A percentile compares a stretch with the other conserved stretches of the same genome.
Evolutionary conservation across 2,329 filamentous ascomycete species (phyloP).

Genomic region (Diplocarpon rosae): DNA sequence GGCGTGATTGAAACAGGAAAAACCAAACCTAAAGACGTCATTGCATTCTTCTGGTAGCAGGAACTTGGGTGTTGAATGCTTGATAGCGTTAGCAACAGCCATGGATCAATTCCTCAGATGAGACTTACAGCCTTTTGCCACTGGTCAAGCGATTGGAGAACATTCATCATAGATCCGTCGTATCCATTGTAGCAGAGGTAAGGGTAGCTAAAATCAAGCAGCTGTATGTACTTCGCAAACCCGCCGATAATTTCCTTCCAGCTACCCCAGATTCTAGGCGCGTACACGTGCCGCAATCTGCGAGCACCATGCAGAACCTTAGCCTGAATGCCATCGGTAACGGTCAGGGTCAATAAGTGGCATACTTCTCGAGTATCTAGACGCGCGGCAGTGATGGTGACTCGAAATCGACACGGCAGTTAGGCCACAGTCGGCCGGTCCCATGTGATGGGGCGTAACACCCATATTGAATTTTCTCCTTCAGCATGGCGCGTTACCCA

Average conservation of each 20-base stretch:
- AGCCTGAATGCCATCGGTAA: constrained; percentile 7
- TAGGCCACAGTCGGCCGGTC: no score
- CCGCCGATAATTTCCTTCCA: neutral
- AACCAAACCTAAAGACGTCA: constrained; percentile 39
- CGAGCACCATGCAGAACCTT: neutral
- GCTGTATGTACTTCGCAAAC: constrained; percentile 31
- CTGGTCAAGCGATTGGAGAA: constrained; percentile 33
- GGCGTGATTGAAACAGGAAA: constrained; percentile 36
- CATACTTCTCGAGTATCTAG: no score
- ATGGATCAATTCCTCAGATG: constrained; percentile 14
- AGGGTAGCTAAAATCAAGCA: constrained; percentile 29
- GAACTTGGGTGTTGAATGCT: constrained; percentile 26
- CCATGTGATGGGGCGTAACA: no score
- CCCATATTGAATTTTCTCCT: no score
- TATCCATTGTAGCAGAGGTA: constrained; percentile 38
- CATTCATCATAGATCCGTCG: constrained; percentile 36
- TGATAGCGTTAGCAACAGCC: constrained; percentile 15
- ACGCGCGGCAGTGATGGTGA: no score
- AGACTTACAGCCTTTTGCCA: constrained; percentile 40
- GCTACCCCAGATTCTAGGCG: neutral
- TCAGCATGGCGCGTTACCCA: no score
- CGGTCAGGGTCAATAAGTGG: neutral
- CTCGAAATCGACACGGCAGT: no score
- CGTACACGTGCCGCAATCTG: neutral
- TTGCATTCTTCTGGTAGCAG: constrained; percentile 33